A percentile compares a stretch with the other conserved stretches of the same genome.
Evolutionary conservation across 441 rosid species (phyloP).

Genomic region (Croton laevigatus): DNA sequence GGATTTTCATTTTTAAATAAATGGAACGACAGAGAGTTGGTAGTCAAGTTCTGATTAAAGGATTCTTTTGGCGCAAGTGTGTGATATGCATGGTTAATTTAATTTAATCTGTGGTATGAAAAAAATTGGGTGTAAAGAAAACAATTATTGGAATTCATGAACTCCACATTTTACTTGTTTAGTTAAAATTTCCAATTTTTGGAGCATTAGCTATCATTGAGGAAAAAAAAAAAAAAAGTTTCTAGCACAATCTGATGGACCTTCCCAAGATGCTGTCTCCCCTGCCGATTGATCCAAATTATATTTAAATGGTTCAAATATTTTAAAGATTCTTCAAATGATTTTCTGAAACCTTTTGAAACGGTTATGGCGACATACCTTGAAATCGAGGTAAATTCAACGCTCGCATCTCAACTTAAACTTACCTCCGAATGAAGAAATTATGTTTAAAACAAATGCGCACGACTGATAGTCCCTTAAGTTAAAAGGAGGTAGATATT

Average conservation of each 20-base stretch:
- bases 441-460: background rate
- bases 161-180: conserved; percentile 10
- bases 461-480: background rate
- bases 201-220: too few relatives aligned
- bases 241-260: too few relatives aligned
- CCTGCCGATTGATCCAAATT: too few relatives aligned
- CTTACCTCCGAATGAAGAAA: too few relatives aligned
- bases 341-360: too few relatives aligned
- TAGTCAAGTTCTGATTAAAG: conserved; percentile 17
- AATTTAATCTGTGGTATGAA: conserved; percentile 9
- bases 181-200: background rate
- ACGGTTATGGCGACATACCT: too few relatives aligned
- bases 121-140: conserved; percentile 29
- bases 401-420: too few relatives aligned
- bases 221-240: too few relatives aligned
- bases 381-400: background rate
- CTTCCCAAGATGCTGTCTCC: too few relatives aligned
- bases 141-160: conserved; percentile 22
- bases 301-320: too few relatives aligned
- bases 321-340: too few relatives aligned
- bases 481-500: background rate
- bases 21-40: background rate
- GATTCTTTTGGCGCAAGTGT: conserved; percentile 32
- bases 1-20: conserved; percentile 7
- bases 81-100: conserved; percentile 16